These are phyloP conservation scores for Penicillium glabrum DNA, from an alignment of 2,329 filamentous ascomycete genomes.

Conservation along the genomic window DNA sequence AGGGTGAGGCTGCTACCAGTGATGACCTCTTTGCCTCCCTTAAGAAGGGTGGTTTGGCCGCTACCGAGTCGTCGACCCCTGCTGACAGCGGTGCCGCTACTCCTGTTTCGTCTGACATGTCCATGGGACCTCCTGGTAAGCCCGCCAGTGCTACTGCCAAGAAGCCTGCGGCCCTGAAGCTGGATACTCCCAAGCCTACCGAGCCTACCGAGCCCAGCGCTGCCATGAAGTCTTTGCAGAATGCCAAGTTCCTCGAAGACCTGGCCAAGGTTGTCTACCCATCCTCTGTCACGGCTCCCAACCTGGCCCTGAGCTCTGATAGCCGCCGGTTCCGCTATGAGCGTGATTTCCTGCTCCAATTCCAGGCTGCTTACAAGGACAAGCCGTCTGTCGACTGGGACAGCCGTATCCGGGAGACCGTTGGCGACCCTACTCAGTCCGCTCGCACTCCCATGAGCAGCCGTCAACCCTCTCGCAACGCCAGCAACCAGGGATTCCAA, in stretches of 20 bases:
- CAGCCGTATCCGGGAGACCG: constrained; percentile 76
- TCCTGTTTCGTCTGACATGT: constrained; percentile 44
- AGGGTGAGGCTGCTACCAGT: constrained; percentile 32
- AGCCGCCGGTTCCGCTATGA: constrained; percentile 91
- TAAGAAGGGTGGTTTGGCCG: constrained; percentile 41
- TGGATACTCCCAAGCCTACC: constrained; percentile 80
- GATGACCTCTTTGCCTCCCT: constrained; percentile 44
- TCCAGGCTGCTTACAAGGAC: constrained; percentile 94
- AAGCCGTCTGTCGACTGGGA: constrained; percentile 95
- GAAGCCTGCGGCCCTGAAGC: constrained; percentile 86
- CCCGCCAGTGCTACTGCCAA: constrained; percentile 58
- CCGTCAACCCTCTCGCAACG: constrained; percentile 51
- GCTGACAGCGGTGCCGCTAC: constrained; percentile 48
- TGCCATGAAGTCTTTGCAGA: constrained; percentile 88
- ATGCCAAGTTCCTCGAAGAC: constrained; percentile 81
- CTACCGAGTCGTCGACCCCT: constrained; percentile 41
- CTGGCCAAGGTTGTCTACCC: constrained; percentile 81
- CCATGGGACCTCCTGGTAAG: constrained; percentile 53
- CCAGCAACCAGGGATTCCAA: constrained; percentile 40
- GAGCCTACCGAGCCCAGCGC: constrained; percentile 90
- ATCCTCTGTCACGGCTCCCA: constrained; percentile 79
- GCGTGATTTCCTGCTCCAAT: constrained; percentile 91
- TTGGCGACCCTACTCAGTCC: constrained; percentile 70
- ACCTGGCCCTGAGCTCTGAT: constrained; percentile 81
- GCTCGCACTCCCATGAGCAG: constrained; percentile 49